Evolutionary conservation across 2,329 filamentous ascomycete genomes (phyloP).

Genomic region (Westerdykella aurantiaca): DNA sequence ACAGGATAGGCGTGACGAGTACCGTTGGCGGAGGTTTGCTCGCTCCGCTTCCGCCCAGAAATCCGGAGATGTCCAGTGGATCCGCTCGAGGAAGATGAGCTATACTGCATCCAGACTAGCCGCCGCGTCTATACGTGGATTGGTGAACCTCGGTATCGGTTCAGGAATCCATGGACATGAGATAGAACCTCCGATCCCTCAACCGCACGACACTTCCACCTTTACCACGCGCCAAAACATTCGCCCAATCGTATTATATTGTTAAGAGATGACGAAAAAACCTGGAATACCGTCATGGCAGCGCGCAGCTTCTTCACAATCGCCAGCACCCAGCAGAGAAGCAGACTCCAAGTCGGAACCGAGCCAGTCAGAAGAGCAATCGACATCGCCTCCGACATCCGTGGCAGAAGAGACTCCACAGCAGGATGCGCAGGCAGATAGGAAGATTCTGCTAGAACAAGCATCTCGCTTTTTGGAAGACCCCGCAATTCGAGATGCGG

Average conservation of each 20-base stretch:
- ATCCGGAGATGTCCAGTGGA: too few species aligned
- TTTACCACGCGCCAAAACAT: neutral
- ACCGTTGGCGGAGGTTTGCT: neutral
- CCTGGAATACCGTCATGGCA: slow-evolving; percentile 35
- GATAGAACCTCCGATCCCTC: neutral
- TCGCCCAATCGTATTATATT: slow-evolving; percentile 1
- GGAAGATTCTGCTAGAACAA: slow-evolving; percentile 51
- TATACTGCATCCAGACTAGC: too few species aligned
- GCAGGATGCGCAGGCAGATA: slow-evolving; percentile 4
- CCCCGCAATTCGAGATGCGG: slow-evolving; percentile 62
- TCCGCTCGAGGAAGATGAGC: too few species aligned
- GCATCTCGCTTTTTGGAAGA: slow-evolving; percentile 73
- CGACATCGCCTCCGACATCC: slow-evolving; percentile 1
- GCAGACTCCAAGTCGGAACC: slow-evolving; percentile 5
- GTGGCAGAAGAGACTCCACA: slow-evolving; percentile 3
- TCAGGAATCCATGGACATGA: slow-evolving; percentile 1
- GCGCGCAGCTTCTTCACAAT: slow-evolving; percentile 13
- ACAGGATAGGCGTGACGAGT: neutral
- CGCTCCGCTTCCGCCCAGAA: too few species aligned
- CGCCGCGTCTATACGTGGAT: too few species aligned
- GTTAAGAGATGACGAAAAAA: slow-evolving; percentile 8
- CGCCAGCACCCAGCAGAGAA: slow-evolving; percentile 8
- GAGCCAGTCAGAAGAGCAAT: neutral
- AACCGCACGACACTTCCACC: neutral
- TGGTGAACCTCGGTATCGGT: slow-evolving; percentile 2